Evolutionary conservation across 345 rosid genomes (phyloP), one percentile per base, ranked within the genome.

Genomic region (Stellera chamaejasme): DNA sequence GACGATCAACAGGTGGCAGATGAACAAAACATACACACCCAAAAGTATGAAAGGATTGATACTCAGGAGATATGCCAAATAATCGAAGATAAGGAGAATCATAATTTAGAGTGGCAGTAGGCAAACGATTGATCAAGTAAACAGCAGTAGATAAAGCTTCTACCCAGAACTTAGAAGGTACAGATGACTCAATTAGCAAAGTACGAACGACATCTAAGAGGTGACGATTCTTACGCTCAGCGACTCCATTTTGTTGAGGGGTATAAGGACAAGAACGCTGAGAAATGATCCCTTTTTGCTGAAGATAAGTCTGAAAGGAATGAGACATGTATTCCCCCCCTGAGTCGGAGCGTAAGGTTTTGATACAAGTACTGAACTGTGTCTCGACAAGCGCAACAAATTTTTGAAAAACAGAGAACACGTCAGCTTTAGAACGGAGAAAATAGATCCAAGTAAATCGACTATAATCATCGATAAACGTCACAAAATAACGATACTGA

Each of bases 381-480:
- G 42, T 57, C 10, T 45, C 45, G 23, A 36, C 27, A 25, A 7
- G 19, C 0, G 50, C 39, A 1, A 52, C 0, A 46, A 63, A 50
- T 4, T 2, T 28, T 32, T 67, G 4, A 12, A 56, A 61, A 10
- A 59, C 10, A 10, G 11, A 25, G 5, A 59, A 26, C 0, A 61
- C 46, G 2, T 56, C 23, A n/a, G 6, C 7, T 54, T 67, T 67
- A 1, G 46, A 25, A 11, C 0, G 42, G 26, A 67, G 50, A 41
- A 67, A 42, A 59, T 52, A 59, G 0, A 59, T 10, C 52, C 61
- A 60, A 14, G 45, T 53, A 26, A 28, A 60, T 0, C 1, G 45
- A 43, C 10, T 61, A 3, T 10, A 61, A 23, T 56, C 52, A 50
- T 67, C 43, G 2, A 67, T 56, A n/a, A 67, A 55, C 0, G 43